phyloP scores from a whole-genome alignment of 129 eudicot species.

The Ambrosia trifida region DNA sequence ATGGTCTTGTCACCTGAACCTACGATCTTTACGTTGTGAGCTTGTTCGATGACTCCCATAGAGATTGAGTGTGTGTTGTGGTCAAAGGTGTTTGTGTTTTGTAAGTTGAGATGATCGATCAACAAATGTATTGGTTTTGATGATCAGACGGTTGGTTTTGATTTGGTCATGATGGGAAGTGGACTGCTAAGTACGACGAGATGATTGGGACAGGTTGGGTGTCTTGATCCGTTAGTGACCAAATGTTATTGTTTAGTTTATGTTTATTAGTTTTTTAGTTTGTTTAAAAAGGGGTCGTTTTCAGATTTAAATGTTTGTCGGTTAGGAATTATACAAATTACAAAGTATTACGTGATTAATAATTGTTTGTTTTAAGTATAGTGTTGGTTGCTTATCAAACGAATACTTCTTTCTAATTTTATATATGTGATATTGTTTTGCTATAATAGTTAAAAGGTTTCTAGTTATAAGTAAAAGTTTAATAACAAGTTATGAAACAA shows the following conservation, averaged over 20 bases:
- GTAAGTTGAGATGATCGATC: constrained; percentile 6
- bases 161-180: constrained; percentile 9
- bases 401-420: too few relatives aligned
- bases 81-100: constrained; percentile 18
- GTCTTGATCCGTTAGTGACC: constrained; percentile 5
- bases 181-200: background rate
- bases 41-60: constrained; percentile 85
- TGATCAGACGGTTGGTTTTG: constrained; percentile 37
- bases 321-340: constrained; percentile 9
- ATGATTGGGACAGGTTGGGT: constrained; percentile 21
- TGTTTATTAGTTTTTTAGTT: background rate
- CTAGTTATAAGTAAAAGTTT: too few relatives aligned
- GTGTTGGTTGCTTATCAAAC: background rate
- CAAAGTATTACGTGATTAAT: background rate
- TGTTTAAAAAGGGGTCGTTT: background rate
- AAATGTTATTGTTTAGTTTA: background rate
- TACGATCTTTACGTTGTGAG: constrained; percentile 75
- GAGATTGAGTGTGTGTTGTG: constrained; percentile 1
- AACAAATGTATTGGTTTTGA: constrained; percentile 30
- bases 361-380: too few relatives aligned
- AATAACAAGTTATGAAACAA: too few relatives aligned
- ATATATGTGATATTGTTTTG: too few relatives aligned
- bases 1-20: constrained; percentile 66
- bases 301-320: constrained; percentile 13
- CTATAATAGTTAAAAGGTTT: too few relatives aligned